Percentiles rank a stretch among this genome's conserved stretches.
Evolutionary conservation across 495 filamentous ascomycete genomes (phyloP).

Genomic region (Hypoxylon lenormandii): DNA sequence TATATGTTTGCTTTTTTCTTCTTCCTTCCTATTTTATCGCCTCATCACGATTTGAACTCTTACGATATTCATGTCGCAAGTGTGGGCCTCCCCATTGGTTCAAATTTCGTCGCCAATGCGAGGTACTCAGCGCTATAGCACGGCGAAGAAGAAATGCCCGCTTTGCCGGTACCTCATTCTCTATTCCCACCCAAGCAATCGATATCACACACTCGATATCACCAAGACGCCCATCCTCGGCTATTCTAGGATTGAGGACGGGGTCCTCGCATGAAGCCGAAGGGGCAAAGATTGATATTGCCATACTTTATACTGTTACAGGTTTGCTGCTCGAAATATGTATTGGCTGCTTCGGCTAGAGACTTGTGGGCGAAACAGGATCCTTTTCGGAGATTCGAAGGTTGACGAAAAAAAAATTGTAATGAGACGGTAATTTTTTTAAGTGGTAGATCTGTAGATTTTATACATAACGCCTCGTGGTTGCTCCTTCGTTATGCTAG

Average conservation of each 20-base stretch:
- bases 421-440: constrained; percentile 20
- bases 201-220: constrained; percentile 24
- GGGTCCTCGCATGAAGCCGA: constrained; percentile 27
- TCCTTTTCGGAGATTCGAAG: constrained; percentile 20
- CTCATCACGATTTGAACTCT: constrained; percentile 21
- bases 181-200: constrained; percentile 11
- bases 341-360: not conserved
- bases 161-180: constrained; percentile 1
- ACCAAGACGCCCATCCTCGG: constrained; percentile 5
- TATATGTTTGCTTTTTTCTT: constrained; percentile 23
- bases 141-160: not conserved
- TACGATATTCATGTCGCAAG: constrained; percentile 19
- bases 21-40: constrained; percentile 1
- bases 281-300: constrained; percentile 15
- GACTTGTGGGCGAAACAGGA: constrained; percentile 5
- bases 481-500: constrained; percentile 16
- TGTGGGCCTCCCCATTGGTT: constrained; percentile 11
- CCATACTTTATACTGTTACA: constrained; percentile 17
- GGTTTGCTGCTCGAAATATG: not conserved
- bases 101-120: constrained; percentile 2
- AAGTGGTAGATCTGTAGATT: constrained; percentile 25
- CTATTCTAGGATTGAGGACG: constrained; percentile 10
- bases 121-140: constrained; percentile 15
- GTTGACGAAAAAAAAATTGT: constrained; percentile 10
- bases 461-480: constrained; percentile 13